Percentiles rank a stretch among this genome's conserved stretches.
Conservation (phyloP, 2,329 filamentous ascomycete species). For the Stylonectria norvegica region DNA sequence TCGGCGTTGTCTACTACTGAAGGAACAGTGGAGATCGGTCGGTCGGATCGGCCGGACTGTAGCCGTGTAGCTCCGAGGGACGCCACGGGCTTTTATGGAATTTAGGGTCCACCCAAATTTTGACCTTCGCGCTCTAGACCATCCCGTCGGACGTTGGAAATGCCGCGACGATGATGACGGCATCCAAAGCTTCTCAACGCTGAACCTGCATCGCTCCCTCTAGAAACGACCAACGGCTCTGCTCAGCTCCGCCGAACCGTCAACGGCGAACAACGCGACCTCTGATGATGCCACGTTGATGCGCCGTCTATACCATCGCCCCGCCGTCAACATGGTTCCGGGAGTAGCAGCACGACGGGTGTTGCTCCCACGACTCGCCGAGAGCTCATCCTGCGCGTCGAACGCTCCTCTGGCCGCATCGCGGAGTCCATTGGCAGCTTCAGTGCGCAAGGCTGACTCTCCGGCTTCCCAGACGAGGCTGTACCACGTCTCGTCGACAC, state of each 20-base stretch:
- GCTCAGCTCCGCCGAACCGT: slow-evolving; percentile 8
- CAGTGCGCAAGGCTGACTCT: slow-evolving; percentile 15
- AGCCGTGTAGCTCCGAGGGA: slow-evolving; percentile 20
- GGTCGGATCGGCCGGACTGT: slow-evolving; percentile 18
- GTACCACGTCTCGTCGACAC: slow-evolving; percentile 15
- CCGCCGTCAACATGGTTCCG: slow-evolving; percentile 44
- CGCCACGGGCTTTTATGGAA: slow-evolving; percentile 10
- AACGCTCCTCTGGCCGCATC: slow-evolving; percentile 22
- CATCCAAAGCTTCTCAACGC: slow-evolving; percentile 26
- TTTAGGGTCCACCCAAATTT: slow-evolving; percentile 21
- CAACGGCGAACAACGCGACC: slow-evolving; percentile 16
- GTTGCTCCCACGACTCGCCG: slow-evolving; percentile 46
- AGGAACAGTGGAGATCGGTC: slow-evolving; percentile 12
- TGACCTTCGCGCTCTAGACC: slow-evolving; percentile 11
- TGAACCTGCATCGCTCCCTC: slow-evolving; percentile 15
- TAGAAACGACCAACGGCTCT: slow-evolving; percentile 5
- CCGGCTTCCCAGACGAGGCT: slow-evolving; percentile 14
- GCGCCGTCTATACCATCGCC: slow-evolving; percentile 20
- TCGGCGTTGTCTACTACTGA: too few species aligned
- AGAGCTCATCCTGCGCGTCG: slow-evolving; percentile 26
- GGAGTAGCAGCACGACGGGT: slow-evolving; percentile 47
- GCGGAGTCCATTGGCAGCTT: slow-evolving; percentile 20
- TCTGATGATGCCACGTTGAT: slow-evolving; percentile 31
- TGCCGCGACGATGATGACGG: slow-evolving; percentile 34
- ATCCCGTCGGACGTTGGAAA: slow-evolving; percentile 31